Conservation (phyloP, 2,329 filamentous ascomycete genomes). For the Seiridium unicorne region DNA sequence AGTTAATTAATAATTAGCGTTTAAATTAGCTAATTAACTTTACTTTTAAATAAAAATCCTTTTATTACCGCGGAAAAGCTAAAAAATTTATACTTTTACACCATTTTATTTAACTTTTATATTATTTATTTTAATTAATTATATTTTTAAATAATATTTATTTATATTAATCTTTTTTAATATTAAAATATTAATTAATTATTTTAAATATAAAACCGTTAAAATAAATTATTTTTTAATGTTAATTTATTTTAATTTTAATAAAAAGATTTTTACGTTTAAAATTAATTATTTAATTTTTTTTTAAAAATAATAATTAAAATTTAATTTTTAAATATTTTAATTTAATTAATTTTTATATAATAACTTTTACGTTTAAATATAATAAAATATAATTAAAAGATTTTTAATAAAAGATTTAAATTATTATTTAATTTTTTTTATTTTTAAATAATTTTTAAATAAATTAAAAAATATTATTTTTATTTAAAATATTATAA, state of each 20-base stretch:
- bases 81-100: neutral
- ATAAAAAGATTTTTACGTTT: neutral
- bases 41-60: neutral
- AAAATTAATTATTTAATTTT: neutral
- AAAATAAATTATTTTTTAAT: too few relatives aligned
- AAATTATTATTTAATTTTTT: neutral
- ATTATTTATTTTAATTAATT: neutral
- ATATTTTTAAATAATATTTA: neutral
- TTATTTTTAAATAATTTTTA: neutral
- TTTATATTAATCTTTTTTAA: neutral
- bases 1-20: too few relatives aligned
- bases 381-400: neutral
- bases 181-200: neutral
- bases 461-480: neutral
- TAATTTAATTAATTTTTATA: neutral
- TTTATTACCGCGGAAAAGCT: neutral
- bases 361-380: neutral
- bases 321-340: neutral
- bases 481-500: neutral
- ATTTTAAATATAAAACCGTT: too few relatives aligned
- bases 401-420: neutral
- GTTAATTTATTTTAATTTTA: neutral
- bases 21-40: neutral
- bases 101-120: neutral
- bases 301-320: neutral